Evolutionary conservation across 805 yeast genomes (phyloP), one percentile per base, ranked within the genome.

Genomic region (Pichia gijzeniarum): DNA sequence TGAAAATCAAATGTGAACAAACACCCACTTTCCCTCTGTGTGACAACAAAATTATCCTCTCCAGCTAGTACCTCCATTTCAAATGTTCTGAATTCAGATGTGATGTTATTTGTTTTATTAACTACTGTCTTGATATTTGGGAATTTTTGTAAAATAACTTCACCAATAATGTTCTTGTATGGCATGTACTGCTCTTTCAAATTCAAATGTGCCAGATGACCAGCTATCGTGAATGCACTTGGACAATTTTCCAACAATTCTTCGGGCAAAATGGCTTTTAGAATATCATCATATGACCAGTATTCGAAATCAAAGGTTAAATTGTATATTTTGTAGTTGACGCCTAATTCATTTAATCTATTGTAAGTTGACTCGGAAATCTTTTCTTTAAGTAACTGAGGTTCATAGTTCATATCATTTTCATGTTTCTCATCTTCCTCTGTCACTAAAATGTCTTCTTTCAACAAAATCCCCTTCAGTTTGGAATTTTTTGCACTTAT

Each of bases 51-150:
- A 53, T 85, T 77, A 32, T 76, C 72, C 46, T 77, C 80, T 7
- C 99, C 98, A 0, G 98, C 99, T 43, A 93, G 71, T 0, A 95
- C 81, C 50, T 90, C 87, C 98, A 93, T 91, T 19, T 80, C 80
- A 67, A 93, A 93, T 0, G 98, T 93, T 52, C 99, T 75, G 64
- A 83, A 93, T 50, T 82, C 79, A 2, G 95, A 83, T 41, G 85
- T 95, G 43, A 93, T 93, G 1, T 88, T 71, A 56, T 89, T 91
- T 7, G 86, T 73, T 62, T 93, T 93, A 63, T 90, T 93, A 10
- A 93, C 99, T 9, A 93, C 98, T 0, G 97, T 90, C 45, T 74
- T 76, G 19, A 93, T 74, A 45, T 80, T 76, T 4, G 87, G 75
- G 64, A 86, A 89, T 59, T 93, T 93, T 65, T 91, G 97, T 45